phyloP scores from a whole-genome alignment of 2,329 filamentous ascomycete species.

The Coniochaeta ligniaria region DNA sequence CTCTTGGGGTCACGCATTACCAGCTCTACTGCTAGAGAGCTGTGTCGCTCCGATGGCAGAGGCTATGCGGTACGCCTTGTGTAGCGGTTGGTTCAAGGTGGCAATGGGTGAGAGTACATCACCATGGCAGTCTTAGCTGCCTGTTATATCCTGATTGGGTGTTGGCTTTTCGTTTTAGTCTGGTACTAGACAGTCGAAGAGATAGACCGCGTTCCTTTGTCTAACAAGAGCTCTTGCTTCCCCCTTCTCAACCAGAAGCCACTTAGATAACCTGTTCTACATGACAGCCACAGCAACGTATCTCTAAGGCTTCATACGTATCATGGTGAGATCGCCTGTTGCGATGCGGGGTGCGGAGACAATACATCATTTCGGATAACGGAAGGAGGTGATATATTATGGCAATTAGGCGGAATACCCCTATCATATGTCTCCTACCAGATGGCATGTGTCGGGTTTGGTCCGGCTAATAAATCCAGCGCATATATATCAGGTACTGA shows the following conservation, averaged over 20 bases:
- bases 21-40: neutral
- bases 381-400: neutral
- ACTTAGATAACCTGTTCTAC: too few species aligned
- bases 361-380: neutral
- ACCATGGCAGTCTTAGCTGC: too few species aligned
- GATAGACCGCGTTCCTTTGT: too few species aligned
- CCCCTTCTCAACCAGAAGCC: too few species aligned
- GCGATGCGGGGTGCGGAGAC: neutral
- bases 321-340: neutral
- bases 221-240: too few species aligned
- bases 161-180: too few species aligned
- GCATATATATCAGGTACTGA: neutral
- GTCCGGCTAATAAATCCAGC: neutral
- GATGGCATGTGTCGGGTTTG: neutral
- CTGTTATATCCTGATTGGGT: too few species aligned
- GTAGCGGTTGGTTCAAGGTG: neutral
- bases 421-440: neutral
- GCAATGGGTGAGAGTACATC: neutral
- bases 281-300: too few species aligned
- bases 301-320: too few species aligned
- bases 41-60: neutral
- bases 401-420: neutral
- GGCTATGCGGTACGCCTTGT: neutral
- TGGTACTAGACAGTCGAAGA: too few species aligned
- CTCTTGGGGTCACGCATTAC: neutral